Evolutionary conservation across 345 rosid genomes (phyloP), one percentile per base, ranked within the genome.

Genomic region (Syzygium oleosum): DNA sequence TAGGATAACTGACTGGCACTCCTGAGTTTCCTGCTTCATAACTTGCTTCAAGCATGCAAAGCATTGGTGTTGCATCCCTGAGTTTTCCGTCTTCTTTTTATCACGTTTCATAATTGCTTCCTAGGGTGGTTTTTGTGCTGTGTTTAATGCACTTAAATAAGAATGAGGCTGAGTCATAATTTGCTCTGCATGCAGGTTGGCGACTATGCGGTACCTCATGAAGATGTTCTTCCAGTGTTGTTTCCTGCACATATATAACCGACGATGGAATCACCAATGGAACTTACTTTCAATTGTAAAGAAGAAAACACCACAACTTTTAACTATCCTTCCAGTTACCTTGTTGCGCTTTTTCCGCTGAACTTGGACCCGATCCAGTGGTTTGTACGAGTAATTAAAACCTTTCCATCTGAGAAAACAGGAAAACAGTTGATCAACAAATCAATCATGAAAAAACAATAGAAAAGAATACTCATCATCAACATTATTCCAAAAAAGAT

Each of bases 151-250:
- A 68, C 79, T 16, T 31, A 31, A 31, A 31, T 68, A 43, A 68
- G 8, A 65, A 31, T 17, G 43, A 68, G 79, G 79, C 12, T 65
- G 43, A 4, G 43, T 31, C 43, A 31, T 17, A 31, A 17, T 34
- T 16, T 68, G 23, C 46, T 68, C 43, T 17, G 34, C 7, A n/a
- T 27, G 68, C 41, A 31, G 79, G 41, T 29, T 29, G 41, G 9
- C 21, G 77, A 63, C 9, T 7, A 9, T 63, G 41, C 0, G 77
- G 23, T 68, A 68, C 23, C 43, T 31, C 23, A 16, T 17, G 79
- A 68, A 68, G 41, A 87, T 96, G 97, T 88, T 94, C 99, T 84
- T 93, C 96, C 89, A 96, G 85, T 88, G 99, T 96, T 92, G 98
- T 94, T 89, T 96, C 98, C 98, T 98, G 93, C 73, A 91, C 46